Evolutionary conservation across 2,329 filamentous ascomycete species (phyloP).

Genomic region (Colletotrichum liriopes): DNA sequence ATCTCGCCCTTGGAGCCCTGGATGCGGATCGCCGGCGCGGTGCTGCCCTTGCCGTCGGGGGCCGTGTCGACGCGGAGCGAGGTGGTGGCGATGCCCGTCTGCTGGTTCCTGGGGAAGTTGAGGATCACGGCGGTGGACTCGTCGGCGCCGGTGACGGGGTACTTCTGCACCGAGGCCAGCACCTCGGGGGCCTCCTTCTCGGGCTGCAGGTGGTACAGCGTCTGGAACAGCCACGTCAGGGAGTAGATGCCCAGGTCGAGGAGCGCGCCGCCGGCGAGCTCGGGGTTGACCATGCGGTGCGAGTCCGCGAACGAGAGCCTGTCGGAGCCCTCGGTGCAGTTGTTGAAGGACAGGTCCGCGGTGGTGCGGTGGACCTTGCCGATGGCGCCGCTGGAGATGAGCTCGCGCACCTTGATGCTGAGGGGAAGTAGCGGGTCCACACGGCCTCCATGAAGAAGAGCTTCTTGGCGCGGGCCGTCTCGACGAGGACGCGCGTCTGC

Average conservation of each 20-base stretch:
- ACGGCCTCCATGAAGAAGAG: conserved; percentile 89
- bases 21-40: conserved; percentile 80
- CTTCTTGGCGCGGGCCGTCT: conserved; percentile 80
- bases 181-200: conserved; percentile 80
- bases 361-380: conserved; percentile 73
- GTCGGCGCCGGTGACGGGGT: conserved; percentile 79
- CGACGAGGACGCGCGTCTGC: conserved; percentile 81
- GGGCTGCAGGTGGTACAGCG: conserved; percentile 85
- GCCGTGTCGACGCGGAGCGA: conserved; percentile 74
- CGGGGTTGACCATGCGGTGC: conserved; percentile 85
- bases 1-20: conserved; percentile 88
- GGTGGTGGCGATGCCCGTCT: conserved; percentile 81
- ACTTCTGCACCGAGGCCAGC: conserved; percentile 79
- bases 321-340: conserved; percentile 72
- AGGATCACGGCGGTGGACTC: conserved; percentile 85
- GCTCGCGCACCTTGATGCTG: conserved; percentile 80
- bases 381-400: conserved; percentile 69
- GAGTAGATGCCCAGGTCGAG: conserved; percentile 92
- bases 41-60: conserved; percentile 70
- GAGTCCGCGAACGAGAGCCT: conserved; percentile 71
- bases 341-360: conserved; percentile 74
- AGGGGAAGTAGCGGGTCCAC: conserved; percentile 91
- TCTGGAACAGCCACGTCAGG: conserved; percentile 92
- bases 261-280: conserved; percentile 86
- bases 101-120: conserved; percentile 78